Conservation (phyloP, 176 grass and related monocot genomes). For the Aegilops sharonensis region DNA sequence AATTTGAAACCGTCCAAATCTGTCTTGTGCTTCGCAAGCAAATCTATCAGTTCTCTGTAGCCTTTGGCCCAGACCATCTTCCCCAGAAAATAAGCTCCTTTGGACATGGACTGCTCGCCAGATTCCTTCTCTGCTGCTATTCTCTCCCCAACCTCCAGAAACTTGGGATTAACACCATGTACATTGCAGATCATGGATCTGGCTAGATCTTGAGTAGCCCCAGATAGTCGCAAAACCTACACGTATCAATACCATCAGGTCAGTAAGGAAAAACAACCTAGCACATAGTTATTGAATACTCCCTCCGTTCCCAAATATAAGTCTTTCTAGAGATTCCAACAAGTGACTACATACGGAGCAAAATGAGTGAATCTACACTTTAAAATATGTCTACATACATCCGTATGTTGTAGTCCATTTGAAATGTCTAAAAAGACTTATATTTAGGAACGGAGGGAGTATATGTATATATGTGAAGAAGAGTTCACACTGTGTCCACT, state of each 20-base stretch:
- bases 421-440: too few relatives aligned
- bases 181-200: conserved; percentile 95
- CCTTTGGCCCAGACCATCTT: conserved; percentile 99
- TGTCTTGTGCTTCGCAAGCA: conserved; percentile 67
- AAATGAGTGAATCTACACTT: too few relatives aligned
- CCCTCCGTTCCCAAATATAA: too few relatives aligned
- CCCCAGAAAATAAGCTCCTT: conserved; percentile 95
- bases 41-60: conserved; percentile 84
- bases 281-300: neutral
- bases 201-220: conserved; percentile 88
- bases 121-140: conserved; percentile 53
- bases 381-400: too few relatives aligned
- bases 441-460: too few relatives aligned
- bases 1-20: conserved; percentile 80
- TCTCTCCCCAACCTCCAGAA: conserved; percentile 80
- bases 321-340: too few relatives aligned
- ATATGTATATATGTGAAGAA: neutral
- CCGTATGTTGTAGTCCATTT: too few relatives aligned
- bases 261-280: neutral
- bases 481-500: neutral
- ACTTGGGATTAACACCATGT: conserved; percentile 91
- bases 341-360: too few relatives aligned
- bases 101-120: conserved; percentile 60
- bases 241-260: conserved; percentile 17
- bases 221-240: conserved; percentile 82